Evolutionary conservation across 2,329 filamentous ascomycete genomes (phyloP), one percentile per base, ranked within the genome.

Genomic region (Aspergillus neoniger): DNA sequence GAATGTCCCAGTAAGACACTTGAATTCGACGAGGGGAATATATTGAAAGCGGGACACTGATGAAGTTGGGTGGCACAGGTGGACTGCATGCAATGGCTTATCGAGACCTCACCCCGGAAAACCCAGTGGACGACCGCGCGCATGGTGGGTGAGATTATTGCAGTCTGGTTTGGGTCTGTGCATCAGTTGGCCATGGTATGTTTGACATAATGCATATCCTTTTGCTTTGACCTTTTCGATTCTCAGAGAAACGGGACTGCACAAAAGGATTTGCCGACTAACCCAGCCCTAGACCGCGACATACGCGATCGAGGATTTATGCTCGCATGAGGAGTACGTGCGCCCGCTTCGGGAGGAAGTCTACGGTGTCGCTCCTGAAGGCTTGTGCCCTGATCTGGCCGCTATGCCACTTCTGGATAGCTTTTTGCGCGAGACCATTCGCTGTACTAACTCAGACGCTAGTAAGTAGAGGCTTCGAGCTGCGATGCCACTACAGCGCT

Each of bases 131-230:
- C 50, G 30, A 41, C 50, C 15, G 21, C 28, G 6, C 30, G 50
- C 9, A 38, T 53, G 50, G 50, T 53, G 17, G 30, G 30, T 4
- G 50, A 53, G 50, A 53, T 53, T 14, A 19, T 53, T 12, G 50
- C 50, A n/a, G 50, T 53, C 30, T 53, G 50, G 50, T 38, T 53
- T 39, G 50, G 14, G 8, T 53, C 50, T 30, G 50, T 53, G n/a
- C 50, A 53, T 39, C 50, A 53, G 5, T 30, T 53, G n/a, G 28
- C 50, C 39, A 38, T 38, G 50, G 50, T 53, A 28, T 28, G 25
- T 9, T 28, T 28, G 25, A 28, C 25, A 9, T 28, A 9, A 9
- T 7, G 25, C 25, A 28, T 28, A 9, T 28, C 8, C 25, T 9
- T 28, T 28, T 28, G 25, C 25, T 28, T 28, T 28, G 5, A 28